Base-by-base conservation (phyloP, 2,329 filamentous ascomycete genomes). In the Stagonosporopsis rhizophila region DNA sequence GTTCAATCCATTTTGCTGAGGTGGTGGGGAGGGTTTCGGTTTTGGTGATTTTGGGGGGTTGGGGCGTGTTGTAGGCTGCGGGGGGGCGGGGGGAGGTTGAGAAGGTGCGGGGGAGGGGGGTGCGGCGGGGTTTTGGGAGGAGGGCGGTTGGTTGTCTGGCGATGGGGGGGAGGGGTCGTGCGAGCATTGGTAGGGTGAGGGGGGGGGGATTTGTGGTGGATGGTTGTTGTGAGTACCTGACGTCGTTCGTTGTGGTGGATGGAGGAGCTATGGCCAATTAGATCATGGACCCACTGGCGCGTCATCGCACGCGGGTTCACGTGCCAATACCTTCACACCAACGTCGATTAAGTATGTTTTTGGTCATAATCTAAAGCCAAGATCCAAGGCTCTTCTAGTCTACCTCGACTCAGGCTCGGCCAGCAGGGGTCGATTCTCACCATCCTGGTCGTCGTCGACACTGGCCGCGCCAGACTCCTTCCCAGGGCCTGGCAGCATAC, bases 1-100 rank as follows among this genome's bases (percentile, higher is more conserved):
- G 81, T 42, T 82, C 80, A 30, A 85, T 76, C 83, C 84, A 86
- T 71, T 81, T 83, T 0, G 84, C 80, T 55, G 86, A 79, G n/a
- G 73, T 69, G 17, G 79, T 75, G 51, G 79, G 75, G 15, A 87
- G 78, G 27, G 83, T 78, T 12, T 80, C 76, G 51, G 83, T 66
- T 19, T 67, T 61, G 34, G 63, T 63, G 40, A 76, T 67, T 52
- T 72, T 71, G 15, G 73, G 64, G 15, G 60, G 47, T 52, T 63
- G 58, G 7, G 72, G 67, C 72, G 74, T 75, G 58, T 72, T 69
- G 68, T 69, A 71, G 52, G 70, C 67, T 52, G 68, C 62, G 25
- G 6, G 34, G 42, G 50, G 51, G 39, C 30, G 56, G 19, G 38
- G 41, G 7, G 40, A 25, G n/a, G 37, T 58, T 56, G 64, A 59